These are phyloP conservation scores for Comarum palustre DNA, from an alignment of 306 rosid species.

Conservation along the genomic window DNA sequence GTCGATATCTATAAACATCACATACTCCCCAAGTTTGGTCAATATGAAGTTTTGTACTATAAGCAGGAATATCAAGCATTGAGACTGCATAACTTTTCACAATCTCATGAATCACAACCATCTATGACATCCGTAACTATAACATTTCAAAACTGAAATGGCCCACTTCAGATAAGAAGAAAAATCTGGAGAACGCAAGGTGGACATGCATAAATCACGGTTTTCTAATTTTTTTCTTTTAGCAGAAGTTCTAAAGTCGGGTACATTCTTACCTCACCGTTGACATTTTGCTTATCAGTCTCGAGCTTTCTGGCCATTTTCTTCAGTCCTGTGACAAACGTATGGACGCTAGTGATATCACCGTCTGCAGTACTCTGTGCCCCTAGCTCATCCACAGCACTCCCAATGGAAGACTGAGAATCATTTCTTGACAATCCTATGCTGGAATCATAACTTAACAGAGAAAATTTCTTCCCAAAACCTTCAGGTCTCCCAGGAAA, in stretches of 20 bases:
- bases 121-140: neutral
- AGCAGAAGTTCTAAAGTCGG: neutral
- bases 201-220: neutral
- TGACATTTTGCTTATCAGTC: slow-evolving; percentile 65
- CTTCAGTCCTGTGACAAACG: slow-evolving; percentile 87
- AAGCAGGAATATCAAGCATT: neutral
- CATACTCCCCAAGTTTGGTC: neutral
- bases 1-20: neutral
- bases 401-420: slow-evolving; percentile 82
- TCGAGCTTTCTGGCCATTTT: slow-evolving; percentile 73
- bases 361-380: slow-evolving; percentile 55
- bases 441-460: slow-evolving; percentile 42
- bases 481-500: slow-evolving; percentile 90
- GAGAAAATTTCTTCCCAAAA: slow-evolving; percentile 48
- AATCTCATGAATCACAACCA: neutral
- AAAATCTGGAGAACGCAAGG: slow-evolving; percentile 3
- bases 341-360: slow-evolving; percentile 75
- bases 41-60: neutral
- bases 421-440: slow-evolving; percentile 49
- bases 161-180: neutral
- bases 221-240: neutral
- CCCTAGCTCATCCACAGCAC: slow-evolving; percentile 53
- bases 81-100: neutral
- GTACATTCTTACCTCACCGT: slow-evolving; percentile 60
- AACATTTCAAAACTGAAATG: neutral